Evolutionary conservation across 768 basidiomycete species (phyloP).

Genomic region (Leccinum obscurum): DNA sequence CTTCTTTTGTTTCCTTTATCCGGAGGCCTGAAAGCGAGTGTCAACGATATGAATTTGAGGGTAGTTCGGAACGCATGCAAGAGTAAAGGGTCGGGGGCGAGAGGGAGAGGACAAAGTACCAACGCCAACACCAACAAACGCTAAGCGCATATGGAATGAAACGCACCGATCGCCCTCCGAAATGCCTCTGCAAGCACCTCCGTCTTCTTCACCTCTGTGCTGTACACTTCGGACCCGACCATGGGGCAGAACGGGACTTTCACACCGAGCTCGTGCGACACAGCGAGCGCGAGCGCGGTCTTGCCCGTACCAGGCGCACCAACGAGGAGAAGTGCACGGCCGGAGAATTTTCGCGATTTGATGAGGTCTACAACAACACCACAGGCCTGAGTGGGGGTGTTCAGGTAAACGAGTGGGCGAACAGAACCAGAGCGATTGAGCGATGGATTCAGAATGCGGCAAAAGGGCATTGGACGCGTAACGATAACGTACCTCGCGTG

Average conservation of each 20-base stretch:
- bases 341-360: conserved; percentile 91
- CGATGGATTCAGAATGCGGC: neutral
- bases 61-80: neutral
- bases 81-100: neutral
- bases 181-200: conserved; percentile 96
- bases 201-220: conserved; percentile 97
- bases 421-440: neutral
- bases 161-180: conserved; percentile 90
- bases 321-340: conserved; percentile 86
- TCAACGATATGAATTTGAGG: neutral
- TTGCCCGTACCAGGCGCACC: conserved; percentile 98
- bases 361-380: conserved; percentile 88
- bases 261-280: conserved; percentile 89
- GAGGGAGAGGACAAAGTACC: neutral
- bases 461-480: neutral
- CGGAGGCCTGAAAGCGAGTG: conserved; percentile 57
- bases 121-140: neutral
- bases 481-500: conserved; percentile 70
- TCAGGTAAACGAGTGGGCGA: neutral
- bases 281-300: conserved; percentile 93
- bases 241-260: conserved; percentile 99
- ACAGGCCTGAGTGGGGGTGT: conserved; percentile 61
- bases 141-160: neutral
- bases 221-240: conserved; percentile 98
- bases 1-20: conserved; percentile 99